Conservation (phyloP, 306 rosid genomes). For the Fragaria nilgerrensis region DNA sequence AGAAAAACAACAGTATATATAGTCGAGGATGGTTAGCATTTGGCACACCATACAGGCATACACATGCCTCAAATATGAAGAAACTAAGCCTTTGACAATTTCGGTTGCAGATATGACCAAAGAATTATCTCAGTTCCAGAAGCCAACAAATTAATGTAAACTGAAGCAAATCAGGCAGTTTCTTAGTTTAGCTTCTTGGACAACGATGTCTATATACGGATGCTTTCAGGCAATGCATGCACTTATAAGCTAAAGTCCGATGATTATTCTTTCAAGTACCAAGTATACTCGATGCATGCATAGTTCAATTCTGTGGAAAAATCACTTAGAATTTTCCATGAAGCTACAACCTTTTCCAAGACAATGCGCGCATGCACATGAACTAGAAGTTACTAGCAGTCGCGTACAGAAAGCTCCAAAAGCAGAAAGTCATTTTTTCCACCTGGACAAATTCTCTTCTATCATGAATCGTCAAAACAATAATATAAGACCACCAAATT, state of each 20-base stretch:
- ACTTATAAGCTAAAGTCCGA: not conserved
- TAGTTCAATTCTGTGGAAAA: slow-evolving; percentile 1
- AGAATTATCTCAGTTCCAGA: not conserved
- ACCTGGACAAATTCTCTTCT: not conserved
- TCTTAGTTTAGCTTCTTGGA: slow-evolving; percentile 1
- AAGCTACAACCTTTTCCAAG: not conserved
- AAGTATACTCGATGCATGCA: not conserved
- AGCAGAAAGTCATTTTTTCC: not conserved
- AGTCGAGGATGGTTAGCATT: not conserved
- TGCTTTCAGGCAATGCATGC: not conserved
- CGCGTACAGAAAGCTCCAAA: not conserved
- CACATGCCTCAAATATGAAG: not conserved
- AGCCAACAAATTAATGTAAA: not conserved
- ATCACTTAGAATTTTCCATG: not conserved
- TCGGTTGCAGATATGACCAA: not conserved
- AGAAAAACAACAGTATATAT: not conserved
- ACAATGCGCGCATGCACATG: not conserved
- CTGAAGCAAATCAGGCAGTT: not conserved
- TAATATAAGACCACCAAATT: not conserved
- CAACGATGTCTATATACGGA: not conserved
- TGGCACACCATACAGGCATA: not conserved
- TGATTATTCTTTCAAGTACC: not conserved
- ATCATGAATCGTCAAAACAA: not conserved
- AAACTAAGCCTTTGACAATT: not conserved
- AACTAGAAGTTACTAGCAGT: not conserved